Evolutionary conservation across 495 filamentous ascomycete species (phyloP).

Genomic region (Aspergillus wentii): DNA sequence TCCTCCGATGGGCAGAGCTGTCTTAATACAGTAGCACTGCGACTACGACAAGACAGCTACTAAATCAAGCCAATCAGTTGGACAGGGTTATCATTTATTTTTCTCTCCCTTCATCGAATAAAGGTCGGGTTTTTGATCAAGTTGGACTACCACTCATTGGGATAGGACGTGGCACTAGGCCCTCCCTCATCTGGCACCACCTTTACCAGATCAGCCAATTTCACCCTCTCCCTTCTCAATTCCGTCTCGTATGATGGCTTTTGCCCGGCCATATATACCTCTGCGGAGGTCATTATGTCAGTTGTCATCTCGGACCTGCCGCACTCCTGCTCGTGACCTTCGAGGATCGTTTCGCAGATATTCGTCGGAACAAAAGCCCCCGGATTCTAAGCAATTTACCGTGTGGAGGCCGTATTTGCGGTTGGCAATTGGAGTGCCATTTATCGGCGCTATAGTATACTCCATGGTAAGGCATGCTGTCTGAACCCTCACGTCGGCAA

Average conservation of each 20-base stretch:
- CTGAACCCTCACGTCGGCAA: not conserved
- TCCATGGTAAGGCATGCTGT: constrained; percentile 50
- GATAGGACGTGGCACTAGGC: too few relatives aligned
- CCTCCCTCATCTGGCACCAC: constrained; percentile 7
- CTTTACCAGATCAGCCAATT: constrained; percentile 14
- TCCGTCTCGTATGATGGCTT: constrained; percentile 24
- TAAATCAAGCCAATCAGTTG: too few relatives aligned
- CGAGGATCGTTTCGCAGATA: constrained; percentile 23
- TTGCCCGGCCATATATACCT: constrained; percentile 31
- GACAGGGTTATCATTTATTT: too few relatives aligned
- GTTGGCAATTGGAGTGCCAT: constrained; percentile 55
- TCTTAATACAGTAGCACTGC: too few relatives aligned
- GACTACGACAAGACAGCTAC: too few relatives aligned
- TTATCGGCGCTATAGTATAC: constrained; percentile 59
- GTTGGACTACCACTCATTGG: too few relatives aligned
- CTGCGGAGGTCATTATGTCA: constrained; percentile 33
- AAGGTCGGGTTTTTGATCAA: too few relatives aligned
- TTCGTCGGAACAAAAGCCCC: constrained; percentile 21
- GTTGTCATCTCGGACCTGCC: constrained; percentile 18
- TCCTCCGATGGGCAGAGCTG: too few relatives aligned
- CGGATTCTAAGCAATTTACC: constrained; percentile 26
- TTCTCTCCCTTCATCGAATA: too few relatives aligned
- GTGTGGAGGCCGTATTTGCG: constrained; percentile 51
- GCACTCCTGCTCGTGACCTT: constrained; percentile 14
- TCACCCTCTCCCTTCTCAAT: not conserved